A percentile compares a stretch with the other conserved stretches of the same genome.
phyloP scores from a whole-genome alignment of 1,139 yeast genomes.

The Yamadazyma kanchanaburiensis region DNA sequence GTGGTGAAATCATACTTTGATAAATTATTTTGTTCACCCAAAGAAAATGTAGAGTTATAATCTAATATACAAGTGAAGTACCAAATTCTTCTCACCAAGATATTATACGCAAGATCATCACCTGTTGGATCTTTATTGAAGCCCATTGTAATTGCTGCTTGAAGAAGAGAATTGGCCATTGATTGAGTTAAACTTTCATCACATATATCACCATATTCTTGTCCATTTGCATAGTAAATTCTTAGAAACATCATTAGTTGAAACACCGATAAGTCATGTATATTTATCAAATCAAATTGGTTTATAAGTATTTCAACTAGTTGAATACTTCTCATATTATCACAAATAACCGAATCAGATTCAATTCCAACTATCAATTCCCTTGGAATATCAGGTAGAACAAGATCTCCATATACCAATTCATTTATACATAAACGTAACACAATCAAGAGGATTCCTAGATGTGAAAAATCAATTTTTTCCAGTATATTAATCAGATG shows the following conservation, averaged over 20 bases:
- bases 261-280: slow-evolving; percentile 41
- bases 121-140: slow-evolving; percentile 35
- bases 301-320: slow-evolving; percentile 32
- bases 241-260: slow-evolving; percentile 46
- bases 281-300: slow-evolving; percentile 31
- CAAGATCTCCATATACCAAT: slow-evolving; percentile 17
- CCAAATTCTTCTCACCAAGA: slow-evolving; percentile 4
- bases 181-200: slow-evolving; percentile 44
- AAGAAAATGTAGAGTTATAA: background rate
- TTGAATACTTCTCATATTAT: slow-evolving; percentile 45
- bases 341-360: slow-evolving; percentile 30
- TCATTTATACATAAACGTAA: slow-evolving; percentile 15
- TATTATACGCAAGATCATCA: background rate
- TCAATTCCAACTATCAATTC: no score
- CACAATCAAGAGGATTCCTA: slow-evolving; percentile 21
- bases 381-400: no score
- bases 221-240: slow-evolving; percentile 36
- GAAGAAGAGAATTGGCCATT: slow-evolving; percentile 29
- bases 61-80: slow-evolving; percentile 2
- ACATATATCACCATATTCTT: slow-evolving; percentile 46
- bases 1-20: slow-evolving; percentile 1
- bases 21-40: slow-evolving; percentile 2
- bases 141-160: slow-evolving; percentile 42
- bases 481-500: background rate
- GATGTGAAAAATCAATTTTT: slow-evolving; percentile 19